Evolutionary conservation across 768 basidiomycete genomes (phyloP).

Genomic region (Naganishia friedmannii): DNA sequence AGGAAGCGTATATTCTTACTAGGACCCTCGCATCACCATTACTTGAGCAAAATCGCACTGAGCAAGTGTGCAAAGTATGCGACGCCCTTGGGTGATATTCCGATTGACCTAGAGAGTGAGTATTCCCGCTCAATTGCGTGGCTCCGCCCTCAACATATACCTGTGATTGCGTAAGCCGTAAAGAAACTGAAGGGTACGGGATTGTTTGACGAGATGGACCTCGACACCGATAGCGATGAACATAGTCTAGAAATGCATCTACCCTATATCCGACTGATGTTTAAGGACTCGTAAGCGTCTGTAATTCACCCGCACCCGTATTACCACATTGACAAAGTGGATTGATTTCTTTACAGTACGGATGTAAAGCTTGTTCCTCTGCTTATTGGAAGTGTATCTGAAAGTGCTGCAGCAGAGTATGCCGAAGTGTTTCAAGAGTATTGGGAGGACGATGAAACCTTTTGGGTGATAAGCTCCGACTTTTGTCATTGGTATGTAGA

Average conservation of each 20-base stretch:
- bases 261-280: slow-evolving; percentile 57
- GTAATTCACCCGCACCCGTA: neutral
- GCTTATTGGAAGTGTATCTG: slow-evolving; percentile 65
- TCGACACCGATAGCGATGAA: slow-evolving; percentile 78
- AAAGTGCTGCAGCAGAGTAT: slow-evolving; percentile 64
- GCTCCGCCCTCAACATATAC: neutral
- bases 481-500: slow-evolving; percentile 88
- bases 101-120: slow-evolving; percentile 75
- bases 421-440: slow-evolving; percentile 70
- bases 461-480: slow-evolving; percentile 89
- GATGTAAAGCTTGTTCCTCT: slow-evolving; percentile 85
- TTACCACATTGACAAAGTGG: neutral
- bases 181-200: slow-evolving; percentile 64
- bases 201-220: slow-evolving; percentile 67
- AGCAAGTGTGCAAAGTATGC: slow-evolving; percentile 72
- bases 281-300: slow-evolving; percentile 38
- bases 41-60: slow-evolving; percentile 81
- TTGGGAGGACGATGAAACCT: slow-evolving; percentile 70
- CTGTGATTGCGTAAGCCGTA: slow-evolving; percentile 58
- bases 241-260: slow-evolving; percentile 98
- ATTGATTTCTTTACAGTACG: slow-evolving; percentile 53
- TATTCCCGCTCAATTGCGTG: slow-evolving; percentile 15
- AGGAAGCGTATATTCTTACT: slow-evolving; percentile 92
- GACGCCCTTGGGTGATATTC: slow-evolving; percentile 80
- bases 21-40: slow-evolving; percentile 91